Evolutionary conservation across 2,329 filamentous ascomycete genomes (phyloP).

Genomic region (Aspergillus phoenicis): DNA sequence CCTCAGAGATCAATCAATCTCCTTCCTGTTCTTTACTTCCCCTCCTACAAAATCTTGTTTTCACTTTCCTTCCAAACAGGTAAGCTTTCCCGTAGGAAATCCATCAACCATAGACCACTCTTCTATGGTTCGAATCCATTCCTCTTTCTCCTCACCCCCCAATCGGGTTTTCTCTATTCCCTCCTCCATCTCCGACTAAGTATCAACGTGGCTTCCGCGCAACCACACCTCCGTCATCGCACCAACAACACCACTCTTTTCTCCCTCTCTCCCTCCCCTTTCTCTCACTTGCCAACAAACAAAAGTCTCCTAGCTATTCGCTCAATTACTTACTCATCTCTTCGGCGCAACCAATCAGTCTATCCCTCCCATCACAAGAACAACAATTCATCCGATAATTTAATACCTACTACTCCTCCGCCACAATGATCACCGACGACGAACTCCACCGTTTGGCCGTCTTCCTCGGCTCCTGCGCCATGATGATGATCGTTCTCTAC

Average conservation of each 20-base stretch:
- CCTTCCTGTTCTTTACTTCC: neutral
- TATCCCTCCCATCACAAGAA: neutral
- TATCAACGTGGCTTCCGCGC: too few species aligned
- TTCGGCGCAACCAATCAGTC: too few species aligned
- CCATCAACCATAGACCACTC: neutral
- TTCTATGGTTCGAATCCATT: neutral
- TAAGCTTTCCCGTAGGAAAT: neutral
- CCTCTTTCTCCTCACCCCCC: too few species aligned
- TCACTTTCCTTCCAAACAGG: neutral
- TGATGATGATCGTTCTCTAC: conserved; percentile 92
- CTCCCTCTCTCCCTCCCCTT: too few species aligned
- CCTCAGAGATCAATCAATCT: neutral
- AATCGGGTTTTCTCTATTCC: too few species aligned
- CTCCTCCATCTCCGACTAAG: neutral
- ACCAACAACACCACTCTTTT: too few species aligned
- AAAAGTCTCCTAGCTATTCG: too few species aligned
- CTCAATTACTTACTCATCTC: too few species aligned
- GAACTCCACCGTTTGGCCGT: conserved; percentile 90
- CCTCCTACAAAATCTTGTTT: neutral
- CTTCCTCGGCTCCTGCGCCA: conserved; percentile 84
- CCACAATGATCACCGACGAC: conserved; percentile 89
- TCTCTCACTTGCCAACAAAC: too few species aligned
- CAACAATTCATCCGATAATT: neutral
- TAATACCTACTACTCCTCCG: neutral
- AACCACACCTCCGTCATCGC: too few species aligned